Evolutionary conservation across 345 rosid species (phyloP).

Genomic region (Erysimum cheiranthoides): DNA sequence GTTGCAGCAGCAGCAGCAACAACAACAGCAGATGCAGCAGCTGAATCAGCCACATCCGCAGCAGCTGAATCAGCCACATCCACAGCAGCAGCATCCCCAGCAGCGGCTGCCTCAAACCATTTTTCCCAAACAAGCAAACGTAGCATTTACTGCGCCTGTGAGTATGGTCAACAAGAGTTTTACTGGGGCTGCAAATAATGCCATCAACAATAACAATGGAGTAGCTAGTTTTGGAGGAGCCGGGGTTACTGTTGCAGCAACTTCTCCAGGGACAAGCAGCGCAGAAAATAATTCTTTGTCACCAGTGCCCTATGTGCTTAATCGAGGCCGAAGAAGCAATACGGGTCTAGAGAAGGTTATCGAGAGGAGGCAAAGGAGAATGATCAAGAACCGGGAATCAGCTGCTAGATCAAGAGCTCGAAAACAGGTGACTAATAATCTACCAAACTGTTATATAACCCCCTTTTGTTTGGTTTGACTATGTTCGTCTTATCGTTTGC

Average conservation of each 20-base stretch:
- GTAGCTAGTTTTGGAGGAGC: constrained; percentile 59
- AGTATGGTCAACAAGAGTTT: constrained; percentile 47
- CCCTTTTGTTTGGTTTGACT: constrained; percentile 9
- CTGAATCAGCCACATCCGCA: constrained; percentile 30
- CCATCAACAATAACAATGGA: constrained; percentile 54
- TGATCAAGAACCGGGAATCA: constrained; percentile 97
- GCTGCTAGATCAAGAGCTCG: constrained; percentile 99
- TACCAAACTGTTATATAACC: background rate
- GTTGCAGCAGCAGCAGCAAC: constrained; percentile 15
- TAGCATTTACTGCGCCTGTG: constrained; percentile 68
- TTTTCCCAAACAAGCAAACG: constrained; percentile 69
- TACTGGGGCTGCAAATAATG: constrained; percentile 52
- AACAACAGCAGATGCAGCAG: constrained; percentile 41
- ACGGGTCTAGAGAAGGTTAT: constrained; percentile 83
- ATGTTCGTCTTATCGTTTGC: background rate
- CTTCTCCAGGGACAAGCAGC: constrained; percentile 73
- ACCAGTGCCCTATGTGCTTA: constrained; percentile 77
- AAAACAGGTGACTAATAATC: constrained; percentile 71
- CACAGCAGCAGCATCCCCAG: constrained; percentile 35
- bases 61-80: constrained; percentile 41
- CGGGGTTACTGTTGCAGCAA: constrained; percentile 53
- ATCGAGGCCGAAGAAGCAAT: constrained; percentile 72
- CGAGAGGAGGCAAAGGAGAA: constrained; percentile 95
- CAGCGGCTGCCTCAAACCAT: constrained; percentile 48
- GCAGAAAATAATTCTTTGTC: constrained; percentile 70